Base-by-base conservation (phyloP, 2,329 filamentous ascomycete species). In the Metarhizium brunneum region DNA sequence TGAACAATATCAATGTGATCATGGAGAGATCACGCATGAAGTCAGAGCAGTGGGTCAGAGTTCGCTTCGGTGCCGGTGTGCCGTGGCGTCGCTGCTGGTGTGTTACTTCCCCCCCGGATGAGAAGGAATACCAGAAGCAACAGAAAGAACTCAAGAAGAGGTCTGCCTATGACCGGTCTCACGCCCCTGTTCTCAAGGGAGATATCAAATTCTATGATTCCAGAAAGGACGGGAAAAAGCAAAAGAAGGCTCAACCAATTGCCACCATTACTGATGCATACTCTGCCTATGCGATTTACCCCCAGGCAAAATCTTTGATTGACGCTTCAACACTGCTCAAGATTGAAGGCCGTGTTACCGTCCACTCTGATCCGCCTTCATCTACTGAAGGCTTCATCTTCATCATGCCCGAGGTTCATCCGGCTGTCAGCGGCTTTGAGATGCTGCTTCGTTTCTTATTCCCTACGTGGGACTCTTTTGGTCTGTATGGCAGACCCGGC, bases 31-130 rank as follows among this genome's bases (percentile, higher is more conserved):
- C 87, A 20, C 85, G 80, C 56, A 81, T 89, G 63, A 86, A 85
- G 63, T 83, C 88, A 45, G 91, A 95, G 68, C 91, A 95, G 66
- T 99, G 94, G 94, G 91, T 92, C 18, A 82, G 94, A 59, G 94
- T 99, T 53, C 82, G 94, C 57, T 99, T 99, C 65, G 94, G 94
- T 45, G 92, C 94, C 36, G 94, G 94, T 50, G 95, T 94, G 10
- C 92, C 92, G 0, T 99, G 94, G 94, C 85, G 88, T 66, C 86
- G 92, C 43, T 99, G 92, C 71, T 99, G 92, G 92, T 96, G 92
- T 70, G 92, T 97, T 54, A 88, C 97, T 56, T 83, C 84, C 6
- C 94, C 92, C 2, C 92, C 94, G 0, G 89, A 95, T 65, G 92
- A 97, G 73, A 99, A 97, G 74, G 90, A 95, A 64, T 85, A 85